A percentile compares a stretch with the other conserved stretches of the same genome.
Conservation (phyloP, 257 asterid species). For the Solanum chilense region DNA sequence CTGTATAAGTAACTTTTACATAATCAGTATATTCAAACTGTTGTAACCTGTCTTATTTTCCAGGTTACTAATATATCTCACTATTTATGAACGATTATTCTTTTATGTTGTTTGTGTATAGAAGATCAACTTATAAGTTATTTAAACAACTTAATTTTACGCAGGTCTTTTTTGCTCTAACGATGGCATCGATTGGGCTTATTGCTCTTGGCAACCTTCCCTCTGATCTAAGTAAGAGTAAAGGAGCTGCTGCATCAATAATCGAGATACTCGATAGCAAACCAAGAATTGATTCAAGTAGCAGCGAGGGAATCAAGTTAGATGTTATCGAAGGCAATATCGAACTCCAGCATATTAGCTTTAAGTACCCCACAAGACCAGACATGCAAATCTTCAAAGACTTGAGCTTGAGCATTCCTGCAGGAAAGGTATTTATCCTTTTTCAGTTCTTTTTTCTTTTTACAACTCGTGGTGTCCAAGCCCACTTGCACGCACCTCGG, state of each 20-base stretch:
- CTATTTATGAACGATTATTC: neutral
- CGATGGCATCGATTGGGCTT: conserved; percentile 43
- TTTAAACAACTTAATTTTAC: neutral
- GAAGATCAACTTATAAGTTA: neutral
- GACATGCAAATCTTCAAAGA: conserved; percentile 45
- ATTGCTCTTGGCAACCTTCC: conserved; percentile 53
- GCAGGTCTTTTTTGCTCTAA: conserved; percentile 52
- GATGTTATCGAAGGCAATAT: conserved; percentile 49
- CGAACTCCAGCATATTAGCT: conserved; percentile 34
- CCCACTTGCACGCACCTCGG: neutral
- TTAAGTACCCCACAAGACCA: conserved; percentile 57
- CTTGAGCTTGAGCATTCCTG: conserved; percentile 36
- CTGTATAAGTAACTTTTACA: neutral
- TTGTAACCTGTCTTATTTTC: neutral
- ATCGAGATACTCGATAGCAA: conserved; percentile 42
- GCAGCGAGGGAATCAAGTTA: conserved; percentile 19
- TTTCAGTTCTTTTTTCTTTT: neutral
- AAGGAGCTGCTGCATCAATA: conserved; percentile 48
- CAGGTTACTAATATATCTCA: neutral
- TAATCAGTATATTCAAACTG: neutral
- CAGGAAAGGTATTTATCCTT: conserved; percentile 31
- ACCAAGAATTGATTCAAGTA: conserved; percentile 34
- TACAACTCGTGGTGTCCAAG: neutral
- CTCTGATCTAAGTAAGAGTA: conserved; percentile 53
- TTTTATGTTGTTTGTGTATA: neutral